Evolutionary conservation across 169 alveolate genomes (phyloP).

Genomic region (Cryptosporidium parvum): DNA sequence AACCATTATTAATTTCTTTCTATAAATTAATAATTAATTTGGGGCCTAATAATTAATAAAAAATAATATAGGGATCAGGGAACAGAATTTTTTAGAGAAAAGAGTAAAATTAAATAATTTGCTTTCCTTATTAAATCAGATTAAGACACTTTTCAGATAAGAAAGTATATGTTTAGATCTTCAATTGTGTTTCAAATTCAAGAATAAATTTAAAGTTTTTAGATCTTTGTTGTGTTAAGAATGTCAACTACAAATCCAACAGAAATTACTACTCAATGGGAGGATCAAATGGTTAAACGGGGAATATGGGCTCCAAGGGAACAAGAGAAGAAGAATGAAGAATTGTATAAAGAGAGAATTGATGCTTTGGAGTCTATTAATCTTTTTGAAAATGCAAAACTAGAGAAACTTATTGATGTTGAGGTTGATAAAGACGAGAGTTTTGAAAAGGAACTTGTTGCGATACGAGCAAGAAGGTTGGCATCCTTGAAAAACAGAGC

Average conservation of each 20-base stretch:
- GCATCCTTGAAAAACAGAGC: constrained; percentile 75
- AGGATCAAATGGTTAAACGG: constrained; percentile 88
- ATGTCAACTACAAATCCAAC: constrained; percentile 93
- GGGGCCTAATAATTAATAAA: constrained; percentile 1
- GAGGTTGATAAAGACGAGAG: constrained; percentile 77
- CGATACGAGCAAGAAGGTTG: constrained; percentile 43
- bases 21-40: background rate
- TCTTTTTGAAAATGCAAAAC: constrained; percentile 73
- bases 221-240: background rate
- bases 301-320: constrained; percentile 88
- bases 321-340: constrained; percentile 85
- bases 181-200: background rate
- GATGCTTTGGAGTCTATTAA: constrained; percentile 73
- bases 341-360: constrained; percentile 74
- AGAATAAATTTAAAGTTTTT: background rate
- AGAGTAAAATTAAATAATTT: background rate
- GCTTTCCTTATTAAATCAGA: background rate
- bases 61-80: background rate
- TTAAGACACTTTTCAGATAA: background rate
- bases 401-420: constrained; percentile 61
- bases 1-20: background rate
- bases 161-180: background rate
- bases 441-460: constrained; percentile 49
- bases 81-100: background rate
- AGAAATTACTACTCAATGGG: constrained; percentile 90